Conservation (phyloP, 306 rosid species). For the Vicia villosa region DNA sequence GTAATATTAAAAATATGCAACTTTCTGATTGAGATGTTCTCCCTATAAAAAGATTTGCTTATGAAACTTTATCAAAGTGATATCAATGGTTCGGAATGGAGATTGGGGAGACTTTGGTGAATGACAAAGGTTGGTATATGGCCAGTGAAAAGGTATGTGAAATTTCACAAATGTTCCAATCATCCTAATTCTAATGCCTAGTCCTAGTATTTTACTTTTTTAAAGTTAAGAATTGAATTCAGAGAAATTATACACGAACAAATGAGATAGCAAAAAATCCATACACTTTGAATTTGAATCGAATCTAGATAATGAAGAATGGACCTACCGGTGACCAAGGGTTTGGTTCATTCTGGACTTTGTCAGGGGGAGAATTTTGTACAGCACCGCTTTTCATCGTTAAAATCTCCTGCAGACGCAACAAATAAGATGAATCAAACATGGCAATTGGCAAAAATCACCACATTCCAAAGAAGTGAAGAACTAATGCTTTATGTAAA, state of each 20-base stretch:
- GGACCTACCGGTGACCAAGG: conserved; percentile 95
- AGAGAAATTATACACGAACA: background rate
- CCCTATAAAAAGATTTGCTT: background rate
- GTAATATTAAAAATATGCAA: background rate
- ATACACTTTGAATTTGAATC: conserved; percentile 21
- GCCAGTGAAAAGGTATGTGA: background rate
- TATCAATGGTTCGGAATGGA: conserved; percentile 3
- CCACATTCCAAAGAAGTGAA: background rate
- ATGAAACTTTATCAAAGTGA: conserved; percentile 13
- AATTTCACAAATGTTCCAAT: conserved; percentile 19
- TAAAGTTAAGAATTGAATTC: conserved; percentile 5
- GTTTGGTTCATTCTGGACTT: conserved; percentile 68
- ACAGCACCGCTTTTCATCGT: conserved; percentile 86
- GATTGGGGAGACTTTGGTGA: background rate
- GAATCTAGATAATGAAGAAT: conserved; percentile 25
- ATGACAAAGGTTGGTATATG: background rate
- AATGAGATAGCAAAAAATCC: background rate
- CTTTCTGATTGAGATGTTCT: conserved; percentile 8
- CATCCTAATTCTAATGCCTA: conserved; percentile 12
- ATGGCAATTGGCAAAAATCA: conserved; percentile 7
- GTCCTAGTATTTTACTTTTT: background rate
- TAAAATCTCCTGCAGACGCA: conserved; percentile 68
- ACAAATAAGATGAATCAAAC: conserved; percentile 30
- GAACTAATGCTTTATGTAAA: background rate
- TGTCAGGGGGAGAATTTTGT: conserved; percentile 87